A percentile compares a stretch with the other conserved stretches of the same genome.
Evolutionary conservation across 257 asterid species (phyloP).

Genomic region (Craterostigma plantagineum): DNA sequence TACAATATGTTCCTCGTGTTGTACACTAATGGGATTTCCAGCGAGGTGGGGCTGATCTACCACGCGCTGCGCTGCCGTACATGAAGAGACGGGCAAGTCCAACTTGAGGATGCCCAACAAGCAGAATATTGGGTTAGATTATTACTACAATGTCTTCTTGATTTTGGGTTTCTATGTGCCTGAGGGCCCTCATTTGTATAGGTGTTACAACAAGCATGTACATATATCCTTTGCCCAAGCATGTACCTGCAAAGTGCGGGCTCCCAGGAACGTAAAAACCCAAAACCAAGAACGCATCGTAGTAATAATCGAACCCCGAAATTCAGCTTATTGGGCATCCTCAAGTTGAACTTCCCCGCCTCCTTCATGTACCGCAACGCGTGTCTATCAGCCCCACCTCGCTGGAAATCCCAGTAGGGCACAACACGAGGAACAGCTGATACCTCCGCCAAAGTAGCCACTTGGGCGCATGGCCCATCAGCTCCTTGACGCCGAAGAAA

Average conservation of each 20-base stretch:
- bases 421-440: slow-evolving; percentile 62
- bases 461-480: slow-evolving; percentile 57
- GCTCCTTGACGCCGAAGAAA: slow-evolving; percentile 81
- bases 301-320: slow-evolving; percentile 66
- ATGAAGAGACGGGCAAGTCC: slow-evolving; percentile 43
- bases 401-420: slow-evolving; percentile 77
- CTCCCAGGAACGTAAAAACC: slow-evolving; percentile 67
- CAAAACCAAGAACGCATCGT: slow-evolving; percentile 31
- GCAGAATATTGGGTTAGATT: slow-evolving; percentile 69
- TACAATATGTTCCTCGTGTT: slow-evolving; percentile 67
- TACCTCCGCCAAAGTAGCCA: slow-evolving; percentile 93
- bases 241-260: slow-evolving; percentile 78
- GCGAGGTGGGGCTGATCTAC: slow-evolving; percentile 85
- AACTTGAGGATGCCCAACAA: slow-evolving; percentile 67
- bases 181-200: too few species aligned
- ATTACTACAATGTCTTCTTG: slow-evolving; percentile 37
- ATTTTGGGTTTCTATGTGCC: slow-evolving; percentile 46
- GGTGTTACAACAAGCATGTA: too few species aligned
- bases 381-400: slow-evolving; percentile 66
- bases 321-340: slow-evolving; percentile 82
- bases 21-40: slow-evolving; percentile 78
- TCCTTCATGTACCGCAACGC: slow-evolving; percentile 59
- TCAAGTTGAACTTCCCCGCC: slow-evolving; percentile 38
- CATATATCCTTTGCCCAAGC: slow-evolving; percentile 90
- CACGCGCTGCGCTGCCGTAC: slow-evolving; percentile 46